phyloP scores from a whole-genome alignment of 2,329 filamentous ascomycete species.

The Dothideomycetidae sp. region DNA sequence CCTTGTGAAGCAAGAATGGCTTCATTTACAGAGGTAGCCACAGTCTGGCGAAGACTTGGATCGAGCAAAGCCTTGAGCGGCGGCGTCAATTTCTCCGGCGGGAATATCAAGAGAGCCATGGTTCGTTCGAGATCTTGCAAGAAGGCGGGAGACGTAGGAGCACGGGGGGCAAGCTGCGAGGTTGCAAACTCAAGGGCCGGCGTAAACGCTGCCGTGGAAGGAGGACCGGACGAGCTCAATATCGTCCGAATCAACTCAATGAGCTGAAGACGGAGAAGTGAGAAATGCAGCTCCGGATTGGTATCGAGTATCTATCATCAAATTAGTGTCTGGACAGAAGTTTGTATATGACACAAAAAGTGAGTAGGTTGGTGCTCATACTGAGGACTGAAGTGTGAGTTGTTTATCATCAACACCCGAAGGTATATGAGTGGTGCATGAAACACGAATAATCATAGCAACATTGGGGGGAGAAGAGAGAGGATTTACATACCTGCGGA shows the following conservation, averaged over 20 bases:
- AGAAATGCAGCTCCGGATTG: slow-evolving; percentile 73
- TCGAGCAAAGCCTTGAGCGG: slow-evolving; percentile 64
- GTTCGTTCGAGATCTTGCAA: slow-evolving; percentile 79
- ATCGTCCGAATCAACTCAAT: slow-evolving; percentile 81
- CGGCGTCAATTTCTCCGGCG: slow-evolving; percentile 62
- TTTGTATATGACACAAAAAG: too few relatives aligned
- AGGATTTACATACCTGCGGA: slow-evolving; percentile 58
- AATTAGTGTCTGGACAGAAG: slow-evolving; percentile 5
- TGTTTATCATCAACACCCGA: slow-evolving; percentile 72
- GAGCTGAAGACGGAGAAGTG: slow-evolving; percentile 75
- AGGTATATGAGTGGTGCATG: slow-evolving; percentile 99
- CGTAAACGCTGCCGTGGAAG: slow-evolving; percentile 56
- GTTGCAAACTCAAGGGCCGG: slow-evolving; percentile 79
- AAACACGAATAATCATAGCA: slow-evolving; percentile 93
- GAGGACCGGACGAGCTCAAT: slow-evolving; percentile 16
- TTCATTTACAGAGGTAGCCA: slow-evolving; percentile 82
- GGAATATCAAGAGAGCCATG: slow-evolving; percentile 83
- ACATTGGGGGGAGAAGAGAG: slow-evolving; percentile 10
- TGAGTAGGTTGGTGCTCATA: slow-evolving; percentile 49
- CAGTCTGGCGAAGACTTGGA: slow-evolving; percentile 61
- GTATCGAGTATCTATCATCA: slow-evolving; percentile 63
- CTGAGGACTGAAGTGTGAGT: slow-evolving; percentile 69
- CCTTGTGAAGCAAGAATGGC: slow-evolving; percentile 66
- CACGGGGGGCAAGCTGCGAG: slow-evolving; percentile 71
- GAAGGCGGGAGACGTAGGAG: slow-evolving; percentile 67